Base-by-base conservation (phyloP, 83 land plant genomes). In the Larix sibirica region DNA sequence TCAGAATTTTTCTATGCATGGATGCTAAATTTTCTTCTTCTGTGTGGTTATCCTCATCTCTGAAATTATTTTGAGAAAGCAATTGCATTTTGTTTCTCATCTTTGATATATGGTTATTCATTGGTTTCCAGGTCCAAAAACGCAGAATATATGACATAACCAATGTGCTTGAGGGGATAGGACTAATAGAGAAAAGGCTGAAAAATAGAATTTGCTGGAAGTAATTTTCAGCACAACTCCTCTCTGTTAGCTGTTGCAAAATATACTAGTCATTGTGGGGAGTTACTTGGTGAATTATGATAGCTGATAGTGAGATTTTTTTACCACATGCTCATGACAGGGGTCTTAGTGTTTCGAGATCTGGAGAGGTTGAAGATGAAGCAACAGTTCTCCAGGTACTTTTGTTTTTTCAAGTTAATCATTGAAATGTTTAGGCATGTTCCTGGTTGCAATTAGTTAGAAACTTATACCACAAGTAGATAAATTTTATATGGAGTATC, bases 71-170 rank as follows among this genome's bases (percentile, higher is more conserved):
- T 21, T n/a, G 36, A 16, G 59, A 13, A 56, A 26, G 23, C 3
- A 56, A 40, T 3, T 62, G 1, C 5, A 20, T 60, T 79, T 60
- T 38, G 23, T 79, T 23, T 31, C 31, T 7, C 64, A 36, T 65
- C 8, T 77, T 73, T 31, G 81, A 73, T 81, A 73, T 54, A 9
- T 70, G 61, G 67, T 71, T 47, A 21, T 79, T 71, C 78, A 42
- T 63, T 54, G 77, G 50, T n/a, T 79, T 64, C 26, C 86, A 95
- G 97, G 97, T 95, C 38, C 97, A 95, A 80, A 95, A 95, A 75
- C 84, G 97, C 79, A 86, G 97, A 44, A 95, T 95, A 54, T 95
- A 95, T 90, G 97, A 95, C 67, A 95, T 95, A 67, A 95, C 97
- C 42, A 95, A 95, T 89, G 97, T 95, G 62, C 88, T 95, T 4